These are phyloP conservation scores for Cyclotella atomus DNA, from an alignment of 108 stramenopile species.

Conservation along the genomic window DNA sequence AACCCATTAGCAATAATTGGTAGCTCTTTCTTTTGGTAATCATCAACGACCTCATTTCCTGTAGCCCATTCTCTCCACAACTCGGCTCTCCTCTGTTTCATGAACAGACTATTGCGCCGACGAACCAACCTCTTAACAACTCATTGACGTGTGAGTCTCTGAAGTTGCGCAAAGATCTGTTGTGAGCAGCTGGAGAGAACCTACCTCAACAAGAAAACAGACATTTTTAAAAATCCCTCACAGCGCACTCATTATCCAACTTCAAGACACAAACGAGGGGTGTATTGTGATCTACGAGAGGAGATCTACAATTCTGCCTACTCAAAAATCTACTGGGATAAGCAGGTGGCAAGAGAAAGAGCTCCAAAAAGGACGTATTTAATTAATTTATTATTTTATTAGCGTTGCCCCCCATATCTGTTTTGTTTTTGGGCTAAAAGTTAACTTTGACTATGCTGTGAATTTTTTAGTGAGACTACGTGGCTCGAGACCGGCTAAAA, in stretches of 20 bases:
- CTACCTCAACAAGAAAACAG: not conserved
- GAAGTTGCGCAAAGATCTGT: not conserved
- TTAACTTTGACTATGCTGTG: too few species aligned
- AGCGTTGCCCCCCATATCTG: not conserved
- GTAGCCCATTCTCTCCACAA: not conserved
- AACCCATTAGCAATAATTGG: not conserved
- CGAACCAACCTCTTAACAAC: too few species aligned
- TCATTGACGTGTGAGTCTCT: not conserved
- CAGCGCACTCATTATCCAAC: not conserved
- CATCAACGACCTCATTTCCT: not conserved
- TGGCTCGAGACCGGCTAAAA: too few species aligned
- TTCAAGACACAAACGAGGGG: not conserved
- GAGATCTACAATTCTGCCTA: not conserved
- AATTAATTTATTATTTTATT: not conserved
- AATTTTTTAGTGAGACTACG: too few species aligned
- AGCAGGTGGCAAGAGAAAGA: not conserved
- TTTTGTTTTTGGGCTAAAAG: too few species aligned
- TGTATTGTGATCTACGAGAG: not conserved
- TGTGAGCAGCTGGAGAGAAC: too few species aligned
- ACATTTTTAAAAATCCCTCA: not conserved
- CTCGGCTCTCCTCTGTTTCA: not conserved
- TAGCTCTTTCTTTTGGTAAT: not conserved
- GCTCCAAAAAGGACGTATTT: not conserved
- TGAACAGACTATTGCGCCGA: too few species aligned
- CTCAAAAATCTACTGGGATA: not conserved